Evolutionary conservation across 2,329 filamentous ascomycete species (phyloP), one percentile per base, ranked within the genome.

Genomic region (Coniella vitis): DNA sequence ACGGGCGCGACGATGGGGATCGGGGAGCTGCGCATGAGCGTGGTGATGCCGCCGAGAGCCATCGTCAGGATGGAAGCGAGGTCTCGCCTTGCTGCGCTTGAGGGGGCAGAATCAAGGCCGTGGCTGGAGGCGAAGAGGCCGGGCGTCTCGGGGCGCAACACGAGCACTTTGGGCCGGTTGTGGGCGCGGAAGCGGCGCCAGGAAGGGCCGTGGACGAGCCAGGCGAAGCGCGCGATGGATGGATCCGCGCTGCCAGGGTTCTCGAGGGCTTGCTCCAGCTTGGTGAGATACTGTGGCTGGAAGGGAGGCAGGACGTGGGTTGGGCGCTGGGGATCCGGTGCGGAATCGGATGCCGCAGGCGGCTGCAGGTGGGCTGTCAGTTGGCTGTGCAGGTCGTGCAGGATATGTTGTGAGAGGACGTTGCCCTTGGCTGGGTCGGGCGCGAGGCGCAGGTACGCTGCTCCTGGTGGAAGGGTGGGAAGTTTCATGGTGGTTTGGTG

Each of bases 21-120:
- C 0, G 64, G 63, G 25, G 61, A 65, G 41, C 48, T 58, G 3
- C 63, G 59, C 38, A 67, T 56, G 13, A 66, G 58, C 3, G 54
- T 38, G 61, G 63, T 63, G 43, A 67, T 54, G 64, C 58, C 25
- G 59, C 61, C 54, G 61, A 65, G n/a, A n/a, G n/a, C n/a, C n/a
- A n/a, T n/a, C n/a, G n/a, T n/a, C n/a, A n/a, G n/a, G n/a, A n/a
- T n/a, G n/a, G n/a, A n/a, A n/a, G n/a, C n/a, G 66, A 64, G 1
- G 59, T 59, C 19, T 53, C 51, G 31, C 47, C 3, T 59, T 43
- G 2, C 21, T 35, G 2, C 41, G 22, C 2, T 25, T 29, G 9
- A 57, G 51, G 0, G 40, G 21, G 7, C 52, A 44, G 7, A 65
- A 49, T 42, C 45, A 3, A 65, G 57, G 51, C 65, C 61, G 47